These are phyloP conservation scores for Lomentospora prolificans DNA, from an alignment of 2,329 filamentous ascomycete species.

Conservation along the genomic window DNA sequence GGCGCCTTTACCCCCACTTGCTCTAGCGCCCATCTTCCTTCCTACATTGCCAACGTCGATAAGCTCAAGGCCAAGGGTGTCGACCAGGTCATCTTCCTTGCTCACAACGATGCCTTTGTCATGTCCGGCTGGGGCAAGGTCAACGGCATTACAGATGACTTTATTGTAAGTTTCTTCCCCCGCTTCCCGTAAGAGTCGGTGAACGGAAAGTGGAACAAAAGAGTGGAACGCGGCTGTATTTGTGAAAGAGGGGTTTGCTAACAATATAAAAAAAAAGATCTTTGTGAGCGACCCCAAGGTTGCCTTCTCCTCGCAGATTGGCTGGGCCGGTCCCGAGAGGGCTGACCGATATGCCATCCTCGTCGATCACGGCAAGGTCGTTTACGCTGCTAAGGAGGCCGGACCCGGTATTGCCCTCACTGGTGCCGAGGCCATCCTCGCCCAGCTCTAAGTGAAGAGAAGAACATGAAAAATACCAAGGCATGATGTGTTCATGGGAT, in stretches of 20 bases:
- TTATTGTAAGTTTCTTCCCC: constrained; percentile 33
- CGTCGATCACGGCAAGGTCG: constrained; percentile 74
- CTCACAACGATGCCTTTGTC: constrained; percentile 77
- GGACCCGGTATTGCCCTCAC: constrained; percentile 35
- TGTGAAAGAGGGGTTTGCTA: constrained; percentile 8
- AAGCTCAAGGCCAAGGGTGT: constrained; percentile 72
- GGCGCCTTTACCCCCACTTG: constrained; percentile 83
- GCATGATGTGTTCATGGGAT: background rate
- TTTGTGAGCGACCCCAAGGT: constrained; percentile 64
- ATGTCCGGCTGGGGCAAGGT: constrained; percentile 89
- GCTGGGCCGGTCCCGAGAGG: constrained; percentile 66
- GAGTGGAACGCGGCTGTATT: too few species aligned
- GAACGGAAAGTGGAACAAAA: too few species aligned
- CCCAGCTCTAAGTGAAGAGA: constrained; percentile 34
- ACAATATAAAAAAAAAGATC: constrained; percentile 32
- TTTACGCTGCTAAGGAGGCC: constrained; percentile 67
- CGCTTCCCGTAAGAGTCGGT: constrained; percentile 9
- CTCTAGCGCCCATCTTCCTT: constrained; percentile 70
- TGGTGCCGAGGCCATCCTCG: constrained; percentile 42
- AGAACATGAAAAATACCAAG: background rate
- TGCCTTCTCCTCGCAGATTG: constrained; percentile 68
- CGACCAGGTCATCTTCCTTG: constrained; percentile 71
- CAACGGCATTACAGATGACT: constrained; percentile 64
- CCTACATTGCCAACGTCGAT: constrained; percentile 63
- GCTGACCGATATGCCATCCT: constrained; percentile 73